phyloP scores from a whole-genome alignment of 345 rosid genomes.

The Heritiera fomes region DNA sequence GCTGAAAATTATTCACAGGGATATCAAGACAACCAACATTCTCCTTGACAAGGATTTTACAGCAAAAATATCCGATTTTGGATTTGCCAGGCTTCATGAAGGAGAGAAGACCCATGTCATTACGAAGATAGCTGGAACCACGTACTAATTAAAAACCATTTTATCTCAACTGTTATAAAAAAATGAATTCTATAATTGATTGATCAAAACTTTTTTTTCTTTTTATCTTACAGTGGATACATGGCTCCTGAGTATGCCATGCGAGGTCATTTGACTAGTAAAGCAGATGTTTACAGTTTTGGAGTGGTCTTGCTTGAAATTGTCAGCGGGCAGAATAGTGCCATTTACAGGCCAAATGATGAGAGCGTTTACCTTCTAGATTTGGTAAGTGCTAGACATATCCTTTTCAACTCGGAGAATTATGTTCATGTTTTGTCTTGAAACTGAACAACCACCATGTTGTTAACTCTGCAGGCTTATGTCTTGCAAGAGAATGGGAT shows the following conservation, averaged over 20 bases:
- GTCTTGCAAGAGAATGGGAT: slow-evolving; percentile 17
- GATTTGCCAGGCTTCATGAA: slow-evolving; percentile 56
- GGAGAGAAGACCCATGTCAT: slow-evolving; percentile 48
- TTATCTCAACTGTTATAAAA: not conserved
- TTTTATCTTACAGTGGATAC: slow-evolving; percentile 59
- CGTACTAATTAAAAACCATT: slow-evolving; percentile 26
- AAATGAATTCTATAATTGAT: no score
- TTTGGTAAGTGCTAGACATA: slow-evolving; percentile 36
- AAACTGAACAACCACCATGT: not conserved
- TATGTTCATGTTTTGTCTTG: not conserved
- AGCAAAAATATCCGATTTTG: slow-evolving; percentile 57
- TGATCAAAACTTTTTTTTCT: not conserved
- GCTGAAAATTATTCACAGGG: slow-evolving; percentile 53
- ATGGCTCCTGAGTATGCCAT: slow-evolving; percentile 97
- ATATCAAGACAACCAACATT: slow-evolving; percentile 54
- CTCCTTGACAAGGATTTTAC: slow-evolving; percentile 49
- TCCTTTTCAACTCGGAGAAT: not conserved
- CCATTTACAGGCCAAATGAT: slow-evolving; percentile 43
- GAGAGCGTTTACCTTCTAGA: slow-evolving; percentile 49
- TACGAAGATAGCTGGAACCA: slow-evolving; percentile 57
- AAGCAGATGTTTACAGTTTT: slow-evolving; percentile 91
- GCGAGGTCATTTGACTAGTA: slow-evolving; percentile 73
- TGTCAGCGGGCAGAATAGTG: slow-evolving; percentile 68
- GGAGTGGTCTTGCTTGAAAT: slow-evolving; percentile 88
- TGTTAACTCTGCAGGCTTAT: slow-evolving; percentile 18